Base-by-base conservation (phyloP, 192 early-diverging fungal species). In the Podila epigama region DNA sequence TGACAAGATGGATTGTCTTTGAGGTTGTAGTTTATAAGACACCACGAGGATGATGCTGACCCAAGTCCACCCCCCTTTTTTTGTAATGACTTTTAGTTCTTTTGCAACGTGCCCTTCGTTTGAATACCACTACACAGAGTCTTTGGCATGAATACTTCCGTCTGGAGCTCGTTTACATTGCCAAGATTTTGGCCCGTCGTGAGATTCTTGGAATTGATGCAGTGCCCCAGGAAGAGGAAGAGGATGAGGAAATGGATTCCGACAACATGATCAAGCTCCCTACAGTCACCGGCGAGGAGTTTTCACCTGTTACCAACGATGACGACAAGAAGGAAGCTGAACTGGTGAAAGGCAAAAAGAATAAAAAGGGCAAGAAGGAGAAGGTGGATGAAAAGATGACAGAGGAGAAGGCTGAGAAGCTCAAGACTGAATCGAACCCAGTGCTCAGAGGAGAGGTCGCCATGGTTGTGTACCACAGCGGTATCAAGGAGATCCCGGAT, bases 121-220 rank as follows among this genome's bases (percentile, higher is more conserved):
- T 98, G 27, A 97, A 95, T 53, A 83, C 91, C 1, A 84, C 90
- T 29, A 70, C 82, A 61, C 78, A 84, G 61, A 80, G 78, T 60
- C 83, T 99, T 37, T 99, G 96, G 96, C 83, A 89, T 32, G 95
- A 97, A 80, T 99, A 97, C 78, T 96, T 97, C 66, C 89, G 91
- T 36, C 86, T 99, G 34, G 97, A 99, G 78, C 78, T 97, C 25
- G 81, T 95, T 27, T 96, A 93, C 68, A 84, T 94, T 27, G 93
- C 93, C 58, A 94, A 95, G 83, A 88, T 97, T 60, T 88, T 88
- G 64, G 89, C 90, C 12, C 85, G 97, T 51, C 79, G 95, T 53
- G 82, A 88, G 36, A 82, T 99, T 9, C 85, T 97, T 25, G 94
- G 94, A 54, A 88, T 92, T 28, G 73, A 70, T 32, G 44, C 63